These are phyloP conservation scores for Selaginella tamariscina DNA, from an alignment of 75 land plant species.

Conservation along the genomic window DNA sequence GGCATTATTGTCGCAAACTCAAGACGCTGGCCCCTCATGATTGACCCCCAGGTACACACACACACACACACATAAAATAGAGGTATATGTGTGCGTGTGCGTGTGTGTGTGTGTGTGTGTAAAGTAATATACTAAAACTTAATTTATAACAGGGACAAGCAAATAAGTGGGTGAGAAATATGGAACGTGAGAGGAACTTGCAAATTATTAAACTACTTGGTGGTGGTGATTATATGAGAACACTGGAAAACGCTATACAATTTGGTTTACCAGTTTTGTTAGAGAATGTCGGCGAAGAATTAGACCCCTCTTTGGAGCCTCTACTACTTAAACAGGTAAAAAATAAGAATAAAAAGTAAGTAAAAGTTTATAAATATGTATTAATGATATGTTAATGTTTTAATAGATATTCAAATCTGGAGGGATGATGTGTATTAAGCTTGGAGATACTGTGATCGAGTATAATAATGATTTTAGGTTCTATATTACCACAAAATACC, in stretches of 20 bases:
- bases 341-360: background rate
- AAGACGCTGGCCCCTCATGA: constrained; percentile 34
- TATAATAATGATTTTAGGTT: constrained; percentile 29
- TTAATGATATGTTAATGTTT: no score
- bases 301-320: constrained; percentile 34
- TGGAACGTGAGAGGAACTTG: constrained; percentile 31
- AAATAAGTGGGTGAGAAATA: constrained; percentile 37
- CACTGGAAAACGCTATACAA: constrained; percentile 35
- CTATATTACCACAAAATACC: constrained; percentile 31
- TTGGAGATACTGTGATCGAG: constrained; percentile 29
- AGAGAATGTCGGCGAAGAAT: constrained; percentile 33
- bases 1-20: constrained; percentile 36
- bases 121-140: background rate
- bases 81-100: background rate
- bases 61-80: no score
- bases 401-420: constrained; percentile 32
- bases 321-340: constrained; percentile 29
- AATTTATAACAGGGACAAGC: constrained; percentile 27
- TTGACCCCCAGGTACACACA: constrained; percentile 29
- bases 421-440: constrained; percentile 31
- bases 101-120: background rate
- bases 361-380: background rate
- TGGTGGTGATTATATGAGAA: constrained; percentile 27
- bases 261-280: constrained; percentile 35
- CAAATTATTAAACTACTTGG: constrained; percentile 37